A percentile compares a stretch with the other conserved stretches of the same genome.
Evolutionary conservation across 2,329 filamentous ascomycete species (phyloP).

Genomic region (Verticillium nonalfalfae): DNA sequence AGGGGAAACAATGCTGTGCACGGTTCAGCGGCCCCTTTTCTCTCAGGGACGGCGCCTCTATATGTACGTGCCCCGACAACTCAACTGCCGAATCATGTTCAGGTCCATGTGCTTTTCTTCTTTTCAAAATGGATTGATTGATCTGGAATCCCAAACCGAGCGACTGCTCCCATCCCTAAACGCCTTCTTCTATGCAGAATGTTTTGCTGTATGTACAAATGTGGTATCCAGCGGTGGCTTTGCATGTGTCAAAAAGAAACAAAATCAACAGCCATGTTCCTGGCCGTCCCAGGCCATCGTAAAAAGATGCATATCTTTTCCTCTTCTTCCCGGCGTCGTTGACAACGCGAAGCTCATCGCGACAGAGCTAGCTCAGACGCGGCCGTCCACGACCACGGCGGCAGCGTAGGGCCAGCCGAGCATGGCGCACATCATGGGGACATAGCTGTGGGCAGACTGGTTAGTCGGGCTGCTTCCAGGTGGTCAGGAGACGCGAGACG

Average conservation of each 20-base stretch:
- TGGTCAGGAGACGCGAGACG: not conserved
- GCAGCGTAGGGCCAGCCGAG: slow-evolving; percentile 11
- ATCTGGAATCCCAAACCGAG: not conserved
- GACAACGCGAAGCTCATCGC: too few relatives aligned
- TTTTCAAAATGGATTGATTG: slow-evolving; percentile 5
- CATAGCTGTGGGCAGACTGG: not conserved
- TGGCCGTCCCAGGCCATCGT: not conserved
- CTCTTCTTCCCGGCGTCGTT: not conserved
- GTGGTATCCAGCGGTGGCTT: not conserved
- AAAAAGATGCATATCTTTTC: not conserved
- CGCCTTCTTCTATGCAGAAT: slow-evolving; percentile 3
- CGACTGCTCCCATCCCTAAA: slow-evolving; percentile 5
- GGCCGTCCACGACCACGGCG: slow-evolving; percentile 4
- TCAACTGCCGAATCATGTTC: too few relatives aligned
- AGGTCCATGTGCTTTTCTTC: too few relatives aligned
- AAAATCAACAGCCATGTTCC: not conserved
- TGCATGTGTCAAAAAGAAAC: not conserved
- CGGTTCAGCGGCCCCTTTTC: not conserved
- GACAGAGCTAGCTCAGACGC: not conserved
- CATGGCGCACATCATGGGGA: slow-evolving; percentile 1
- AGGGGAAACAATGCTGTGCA: not conserved
- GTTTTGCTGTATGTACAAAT: slow-evolving; percentile 8
- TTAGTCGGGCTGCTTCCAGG: not conserved
- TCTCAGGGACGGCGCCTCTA: not conserved
- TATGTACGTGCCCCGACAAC: not conserved